Evolutionary conservation across 2,329 filamentous ascomycete species (phyloP).

Genomic region (Cordyceps fumosorosea): DNA sequence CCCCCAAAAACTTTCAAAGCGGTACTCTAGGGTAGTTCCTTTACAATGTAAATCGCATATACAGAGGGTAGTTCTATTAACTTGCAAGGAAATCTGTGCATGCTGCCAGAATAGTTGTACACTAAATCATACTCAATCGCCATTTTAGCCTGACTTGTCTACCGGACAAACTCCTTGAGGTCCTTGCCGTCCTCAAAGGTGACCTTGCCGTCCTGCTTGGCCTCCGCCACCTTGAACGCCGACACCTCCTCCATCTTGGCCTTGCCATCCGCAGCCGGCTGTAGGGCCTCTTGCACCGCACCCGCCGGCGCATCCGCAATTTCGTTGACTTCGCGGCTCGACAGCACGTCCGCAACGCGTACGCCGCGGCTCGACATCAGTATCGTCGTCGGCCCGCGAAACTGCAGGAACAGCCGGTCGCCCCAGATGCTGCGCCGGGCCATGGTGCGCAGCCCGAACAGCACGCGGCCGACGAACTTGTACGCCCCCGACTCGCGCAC

Average conservation of each 20-base stretch:
- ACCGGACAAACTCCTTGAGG: constrained; percentile 49
- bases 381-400: constrained; percentile 78
- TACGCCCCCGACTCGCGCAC: constrained; percentile 68
- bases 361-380: constrained; percentile 83
- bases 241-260: constrained; percentile 17
- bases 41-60: too few species aligned
- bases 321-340: constrained; percentile 75
- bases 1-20: too few species aligned
- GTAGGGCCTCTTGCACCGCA: constrained; percentile 53
- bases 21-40: too few species aligned
- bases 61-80: too few species aligned
- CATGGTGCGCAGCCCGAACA: constrained; percentile 68
- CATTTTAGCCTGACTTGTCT: constrained; percentile 4
- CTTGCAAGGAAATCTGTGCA: background rate
- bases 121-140: background rate
- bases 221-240: constrained; percentile 49
- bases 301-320: constrained; percentile 79
- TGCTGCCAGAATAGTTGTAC: constrained; percentile 3
- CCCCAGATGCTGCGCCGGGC: constrained; percentile 83
- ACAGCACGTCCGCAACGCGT: constrained; percentile 70
- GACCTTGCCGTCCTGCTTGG: constrained; percentile 59
- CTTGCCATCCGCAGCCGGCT: constrained; percentile 21
- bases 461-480: constrained; percentile 57
- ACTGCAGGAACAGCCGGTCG: constrained; percentile 84
- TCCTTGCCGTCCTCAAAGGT: constrained; percentile 55